Evolutionary conservation across 2,329 filamentous ascomycete genomes (phyloP).

Genomic region (Ophiosphaerella narmari): DNA sequence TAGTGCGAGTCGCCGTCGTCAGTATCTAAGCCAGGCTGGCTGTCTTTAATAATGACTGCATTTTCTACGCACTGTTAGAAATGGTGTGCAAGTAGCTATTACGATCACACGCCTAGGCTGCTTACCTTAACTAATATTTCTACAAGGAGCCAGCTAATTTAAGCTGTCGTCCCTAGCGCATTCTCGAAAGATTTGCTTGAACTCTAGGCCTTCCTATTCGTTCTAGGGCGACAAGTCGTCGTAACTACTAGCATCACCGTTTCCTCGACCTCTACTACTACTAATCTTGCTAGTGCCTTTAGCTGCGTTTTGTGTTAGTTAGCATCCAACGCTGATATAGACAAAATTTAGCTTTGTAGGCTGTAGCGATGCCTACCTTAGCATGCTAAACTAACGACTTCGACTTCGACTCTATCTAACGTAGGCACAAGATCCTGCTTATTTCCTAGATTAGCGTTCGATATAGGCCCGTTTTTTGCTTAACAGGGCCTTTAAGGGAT

Average conservation of each 20-base stretch:
- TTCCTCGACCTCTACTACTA: no score
- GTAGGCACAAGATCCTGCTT: slow-evolving; percentile 8
- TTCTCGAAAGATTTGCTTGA: slow-evolving; percentile 6
- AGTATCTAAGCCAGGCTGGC: background rate
- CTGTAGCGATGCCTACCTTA: slow-evolving; percentile 15
- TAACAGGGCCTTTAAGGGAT: slow-evolving; percentile 4
- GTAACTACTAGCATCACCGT: background rate
- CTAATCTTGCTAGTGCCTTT: no score
- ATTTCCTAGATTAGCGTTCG: slow-evolving; percentile 5
- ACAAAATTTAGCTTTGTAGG: background rate
- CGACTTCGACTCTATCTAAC: slow-evolving; percentile 6
- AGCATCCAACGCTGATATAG: no score
- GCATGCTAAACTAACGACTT: slow-evolving; percentile 12
- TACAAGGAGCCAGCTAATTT: slow-evolving; percentile 8
- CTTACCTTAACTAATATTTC: slow-evolving; percentile 12
- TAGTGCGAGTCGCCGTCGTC: background rate
- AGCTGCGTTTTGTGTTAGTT: no score
- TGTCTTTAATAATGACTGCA: background rate
- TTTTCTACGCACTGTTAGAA: background rate
- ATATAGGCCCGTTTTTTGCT: slow-evolving; percentile 3
- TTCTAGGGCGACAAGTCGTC: background rate
- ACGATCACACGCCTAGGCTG: background rate
- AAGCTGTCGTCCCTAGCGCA: slow-evolving; percentile 7
- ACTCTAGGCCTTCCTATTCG: background rate
- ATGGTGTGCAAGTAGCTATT: background rate